Evolutionary conservation across 352 stramenopile species (phyloP).

Genomic region (Ophiocytium majus): DNA sequence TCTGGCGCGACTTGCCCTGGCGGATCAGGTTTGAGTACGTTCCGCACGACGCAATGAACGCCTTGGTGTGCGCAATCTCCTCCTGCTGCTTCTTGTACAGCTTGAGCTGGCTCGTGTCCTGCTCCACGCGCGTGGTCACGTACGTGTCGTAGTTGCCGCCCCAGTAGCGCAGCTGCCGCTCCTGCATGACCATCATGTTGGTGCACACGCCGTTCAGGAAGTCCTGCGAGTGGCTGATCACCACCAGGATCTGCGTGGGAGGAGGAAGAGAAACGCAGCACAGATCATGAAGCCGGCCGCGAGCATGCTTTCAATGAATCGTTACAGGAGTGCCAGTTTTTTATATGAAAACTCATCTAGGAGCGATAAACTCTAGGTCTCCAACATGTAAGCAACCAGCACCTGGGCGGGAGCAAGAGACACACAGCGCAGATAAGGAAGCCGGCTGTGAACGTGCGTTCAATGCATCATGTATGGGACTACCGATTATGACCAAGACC

Average conservation of each 20-base stretch:
- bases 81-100: conserved; percentile 61
- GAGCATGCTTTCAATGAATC: too few relatives aligned
- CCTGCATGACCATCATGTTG: conserved; percentile 92
- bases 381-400: too few relatives aligned
- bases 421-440: too few relatives aligned
- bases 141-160: conserved; percentile 97
- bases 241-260: conserved; percentile 48
- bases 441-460: too few relatives aligned
- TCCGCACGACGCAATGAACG: conserved; percentile 59
- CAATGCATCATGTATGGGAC: too few relatives aligned
- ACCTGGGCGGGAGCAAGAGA: too few relatives aligned
- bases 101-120: conserved; percentile 84
- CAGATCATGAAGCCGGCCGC: too few relatives aligned
- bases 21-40: conserved; percentile 60
- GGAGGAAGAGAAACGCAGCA: too few relatives aligned
- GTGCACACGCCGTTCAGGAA: conserved; percentile 98
- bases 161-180: conserved; percentile 94
- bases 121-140: conserved; percentile 88
- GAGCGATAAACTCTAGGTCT: too few relatives aligned
- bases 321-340: too few relatives aligned
- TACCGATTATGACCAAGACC: too few relatives aligned
- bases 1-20: conserved; percentile 59
- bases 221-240: conserved; percentile 71
- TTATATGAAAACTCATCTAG: too few relatives aligned
- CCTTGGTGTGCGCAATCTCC: conserved; percentile 59